Percentiles rank a stretch among this genome's conserved stretches.
These are phyloP conservation scores for Sordariomycetes sp. DNA, from an alignment of 2,329 filamentous ascomycete species.

Conservation along the genomic window DNA sequence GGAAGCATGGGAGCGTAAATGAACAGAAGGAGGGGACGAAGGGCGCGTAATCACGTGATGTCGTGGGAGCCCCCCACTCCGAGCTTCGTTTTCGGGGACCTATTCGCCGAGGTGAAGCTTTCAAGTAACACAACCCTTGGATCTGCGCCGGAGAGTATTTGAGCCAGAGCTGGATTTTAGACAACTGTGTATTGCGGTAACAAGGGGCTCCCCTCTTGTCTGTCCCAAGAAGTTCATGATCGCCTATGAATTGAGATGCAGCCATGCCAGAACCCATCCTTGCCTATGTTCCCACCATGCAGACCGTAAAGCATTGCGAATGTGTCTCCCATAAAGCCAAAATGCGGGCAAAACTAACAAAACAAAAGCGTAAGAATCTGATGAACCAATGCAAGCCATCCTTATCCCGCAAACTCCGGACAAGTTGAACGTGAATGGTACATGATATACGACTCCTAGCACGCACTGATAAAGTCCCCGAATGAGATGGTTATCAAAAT, in stretches of 20 bases:
- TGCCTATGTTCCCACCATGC: not conserved
- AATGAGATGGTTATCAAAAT: not conserved
- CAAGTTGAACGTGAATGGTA: not conserved
- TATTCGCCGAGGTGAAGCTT: not conserved
- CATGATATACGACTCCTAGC: not conserved
- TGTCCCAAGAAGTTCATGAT: not conserved
- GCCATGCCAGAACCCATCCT: not conserved
- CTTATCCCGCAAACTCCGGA: not conserved
- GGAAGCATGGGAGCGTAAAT: not conserved
- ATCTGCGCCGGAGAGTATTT: not conserved
- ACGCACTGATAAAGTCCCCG: not conserved
- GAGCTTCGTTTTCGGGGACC: not conserved
- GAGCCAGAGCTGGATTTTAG: not conserved
- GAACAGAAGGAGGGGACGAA: not conserved
- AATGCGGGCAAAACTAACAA: not conserved
- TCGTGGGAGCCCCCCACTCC: not conserved
- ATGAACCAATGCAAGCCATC: not conserved
- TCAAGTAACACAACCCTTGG: not conserved
- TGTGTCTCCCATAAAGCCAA: not conserved
- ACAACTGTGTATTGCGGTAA: not conserved
- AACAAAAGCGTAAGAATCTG: not conserved
- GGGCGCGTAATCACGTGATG: not conserved
- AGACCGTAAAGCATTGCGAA: not conserved
- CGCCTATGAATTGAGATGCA: not conserved
- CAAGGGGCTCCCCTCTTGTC: not conserved